A percentile compares a stretch with the other conserved stretches of the same genome.
Evolutionary conservation across 805 yeast species (phyloP).

Genomic region (Nakazawaea anatomiae): DNA sequence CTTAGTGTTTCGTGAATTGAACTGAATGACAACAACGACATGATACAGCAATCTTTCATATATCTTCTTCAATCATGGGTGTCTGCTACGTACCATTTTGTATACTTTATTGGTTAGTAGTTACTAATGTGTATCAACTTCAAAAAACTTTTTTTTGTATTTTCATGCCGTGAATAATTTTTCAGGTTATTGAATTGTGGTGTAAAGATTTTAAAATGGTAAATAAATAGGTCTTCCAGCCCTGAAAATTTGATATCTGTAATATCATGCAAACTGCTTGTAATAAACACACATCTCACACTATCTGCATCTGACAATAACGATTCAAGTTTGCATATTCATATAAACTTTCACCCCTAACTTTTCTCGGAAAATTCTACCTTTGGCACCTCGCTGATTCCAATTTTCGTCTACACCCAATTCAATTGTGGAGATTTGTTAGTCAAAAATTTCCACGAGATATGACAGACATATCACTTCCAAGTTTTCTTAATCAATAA

Average conservation of each 20-base stretch:
- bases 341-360: neutral
- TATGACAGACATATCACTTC: too few species aligned
- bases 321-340: neutral
- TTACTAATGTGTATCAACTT: neutral
- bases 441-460: neutral
- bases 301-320: too few species aligned
- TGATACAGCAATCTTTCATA: neutral
- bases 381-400: neutral
- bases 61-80: neutral
- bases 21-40: neutral
- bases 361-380: neutral
- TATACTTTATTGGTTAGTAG: neutral
- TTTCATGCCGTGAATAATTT: neutral
- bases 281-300: too few species aligned
- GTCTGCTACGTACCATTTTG: conserved; percentile 3
- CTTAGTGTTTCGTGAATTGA: neutral
- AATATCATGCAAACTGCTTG: too few species aligned
- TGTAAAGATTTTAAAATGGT: neutral
- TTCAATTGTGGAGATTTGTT: neutral
- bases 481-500: too few species aligned
- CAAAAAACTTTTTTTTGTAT: neutral
- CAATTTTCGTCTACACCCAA: neutral
- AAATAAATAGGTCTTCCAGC: neutral
- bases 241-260: too few species aligned
- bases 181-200: neutral